A percentile compares a stretch with the other conserved stretches of the same genome.
Conservation (phyloP, 371 early-diverging fungal species). For the Capniomyces stellatus region DNA sequence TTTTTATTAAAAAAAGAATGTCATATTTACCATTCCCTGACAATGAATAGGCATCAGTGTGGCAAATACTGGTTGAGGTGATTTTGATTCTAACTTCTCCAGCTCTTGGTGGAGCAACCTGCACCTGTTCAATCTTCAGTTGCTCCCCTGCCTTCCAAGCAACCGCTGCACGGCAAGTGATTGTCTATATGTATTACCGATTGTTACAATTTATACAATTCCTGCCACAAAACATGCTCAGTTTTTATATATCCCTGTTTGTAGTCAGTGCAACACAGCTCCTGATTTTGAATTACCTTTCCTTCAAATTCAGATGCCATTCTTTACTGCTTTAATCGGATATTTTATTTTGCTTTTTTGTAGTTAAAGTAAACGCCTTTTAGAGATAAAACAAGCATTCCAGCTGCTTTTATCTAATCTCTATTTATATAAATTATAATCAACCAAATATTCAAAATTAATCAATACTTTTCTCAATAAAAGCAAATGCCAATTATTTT, state of each 20-base stretch:
- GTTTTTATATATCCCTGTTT: too few species aligned
- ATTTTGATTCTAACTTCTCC: conserved; percentile 93
- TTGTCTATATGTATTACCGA: conserved; percentile 33
- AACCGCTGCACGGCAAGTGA: conserved; percentile 87
- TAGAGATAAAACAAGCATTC: too few species aligned
- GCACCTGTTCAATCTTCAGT: conserved; percentile 72
- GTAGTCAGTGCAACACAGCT: too few species aligned
- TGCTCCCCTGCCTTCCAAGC: conserved; percentile 88
- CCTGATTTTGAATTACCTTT: conserved; percentile 3
- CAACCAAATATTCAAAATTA: too few species aligned
- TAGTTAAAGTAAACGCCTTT: too few species aligned
- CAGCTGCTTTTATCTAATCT: too few species aligned
- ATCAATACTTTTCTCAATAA: too few species aligned
- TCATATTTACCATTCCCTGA: conserved; percentile 49
- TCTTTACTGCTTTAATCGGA: not conserved
- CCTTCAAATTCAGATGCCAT: conserved; percentile 4
- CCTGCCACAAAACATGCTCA: too few species aligned
- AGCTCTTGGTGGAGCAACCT: conserved; percentile 82
- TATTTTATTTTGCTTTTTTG: too few species aligned
- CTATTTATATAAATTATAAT: too few species aligned
- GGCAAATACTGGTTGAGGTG: conserved; percentile 75
- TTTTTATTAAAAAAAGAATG: not conserved
- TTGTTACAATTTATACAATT: too few species aligned
- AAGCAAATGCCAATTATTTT: too few species aligned
- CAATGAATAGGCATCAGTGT: conserved; percentile 87